A percentile compares a stretch with the other conserved stretches of the same genome.
Evolutionary conservation across 1,139 yeast genomes (phyloP).

Genomic region (Saccharomycopsis hybrid): DNA sequence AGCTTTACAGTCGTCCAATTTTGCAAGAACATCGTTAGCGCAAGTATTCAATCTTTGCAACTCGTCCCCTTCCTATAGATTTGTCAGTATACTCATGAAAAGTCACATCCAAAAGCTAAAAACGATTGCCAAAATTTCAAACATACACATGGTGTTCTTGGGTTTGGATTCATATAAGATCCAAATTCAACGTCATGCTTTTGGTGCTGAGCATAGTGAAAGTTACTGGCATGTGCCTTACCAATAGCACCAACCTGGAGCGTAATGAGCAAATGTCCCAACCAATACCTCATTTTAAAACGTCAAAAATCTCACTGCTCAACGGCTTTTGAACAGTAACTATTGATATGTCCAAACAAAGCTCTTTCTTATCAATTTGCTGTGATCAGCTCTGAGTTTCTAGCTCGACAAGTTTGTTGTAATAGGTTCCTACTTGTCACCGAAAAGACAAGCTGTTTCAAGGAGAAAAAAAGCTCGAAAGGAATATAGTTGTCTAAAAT

Average conservation of each 20-base stretch:
- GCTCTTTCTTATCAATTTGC: too few relatives aligned
- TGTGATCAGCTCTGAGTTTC: too few relatives aligned
- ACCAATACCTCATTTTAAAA: not conserved
- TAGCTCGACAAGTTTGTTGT: too few relatives aligned
- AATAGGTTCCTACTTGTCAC: too few relatives aligned
- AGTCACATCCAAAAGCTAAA: too few relatives aligned
- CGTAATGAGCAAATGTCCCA: not conserved
- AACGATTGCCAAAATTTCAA: not conserved
- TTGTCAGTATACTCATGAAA: too few relatives aligned
- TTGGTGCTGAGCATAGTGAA: constrained; percentile 1
- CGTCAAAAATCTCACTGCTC: too few relatives aligned
- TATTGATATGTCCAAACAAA: not conserved
- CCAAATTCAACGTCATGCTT: constrained; percentile 31
- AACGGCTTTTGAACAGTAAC: too few relatives aligned
- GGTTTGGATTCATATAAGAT: constrained; percentile 42
- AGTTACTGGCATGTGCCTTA: not conserved
- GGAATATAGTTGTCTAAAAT: too few relatives aligned
- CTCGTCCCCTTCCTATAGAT: constrained; percentile 32
- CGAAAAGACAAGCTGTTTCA: too few relatives aligned
- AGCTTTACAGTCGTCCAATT: constrained; percentile 43
- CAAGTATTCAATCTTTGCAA: constrained; percentile 38
- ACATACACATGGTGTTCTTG: constrained; percentile 31
- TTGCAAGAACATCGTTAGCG: constrained; percentile 40
- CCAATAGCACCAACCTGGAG: not conserved
- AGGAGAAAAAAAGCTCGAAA: too few relatives aligned